phyloP scores from a whole-genome alignment of 495 filamentous ascomycete genomes.

The Aspergillus panamensis region DNA sequence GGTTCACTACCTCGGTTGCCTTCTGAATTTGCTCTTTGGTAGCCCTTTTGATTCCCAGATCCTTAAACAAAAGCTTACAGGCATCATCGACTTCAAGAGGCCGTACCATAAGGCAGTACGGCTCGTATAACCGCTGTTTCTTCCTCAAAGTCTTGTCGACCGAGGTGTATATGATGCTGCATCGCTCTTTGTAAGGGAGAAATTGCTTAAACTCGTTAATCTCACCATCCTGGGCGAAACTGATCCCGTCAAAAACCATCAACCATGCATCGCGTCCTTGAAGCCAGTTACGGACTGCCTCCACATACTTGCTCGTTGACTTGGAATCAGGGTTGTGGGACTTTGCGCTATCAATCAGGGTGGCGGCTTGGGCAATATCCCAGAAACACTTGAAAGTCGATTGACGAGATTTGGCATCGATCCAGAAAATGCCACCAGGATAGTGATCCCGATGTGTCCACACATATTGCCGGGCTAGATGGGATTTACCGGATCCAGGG shows the following conservation, averaged over 20 bases:
- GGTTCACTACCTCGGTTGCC: slow-evolving; percentile 62
- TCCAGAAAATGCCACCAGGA: slow-evolving; percentile 77
- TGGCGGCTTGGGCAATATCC: slow-evolving; percentile 68
- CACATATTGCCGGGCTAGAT: slow-evolving; percentile 78
- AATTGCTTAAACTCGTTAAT: slow-evolving; percentile 57
- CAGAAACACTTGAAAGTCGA: slow-evolving; percentile 67
- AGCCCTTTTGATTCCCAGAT: slow-evolving; percentile 49
- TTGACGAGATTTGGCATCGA: slow-evolving; percentile 62
- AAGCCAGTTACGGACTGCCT: slow-evolving; percentile 65
- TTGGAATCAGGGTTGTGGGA: slow-evolving; percentile 34
- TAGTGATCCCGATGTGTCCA: slow-evolving; percentile 63
- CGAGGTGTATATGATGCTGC: slow-evolving; percentile 75
- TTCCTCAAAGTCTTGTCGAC: slow-evolving; percentile 63
- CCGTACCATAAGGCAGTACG: slow-evolving; percentile 63
- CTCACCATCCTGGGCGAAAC: slow-evolving; percentile 58
- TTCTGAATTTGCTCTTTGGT: slow-evolving; percentile 55
- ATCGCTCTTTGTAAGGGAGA: slow-evolving; percentile 65
- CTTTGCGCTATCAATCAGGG: slow-evolving; percentile 44
- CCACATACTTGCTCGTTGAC: slow-evolving; percentile 53
- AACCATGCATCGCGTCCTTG: slow-evolving; percentile 69
- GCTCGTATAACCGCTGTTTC: slow-evolving; percentile 68
- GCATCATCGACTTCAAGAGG: slow-evolving; percentile 57
- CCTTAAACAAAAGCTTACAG: slow-evolving; percentile 55
- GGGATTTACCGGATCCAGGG: slow-evolving; percentile 77
- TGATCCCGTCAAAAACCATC: slow-evolving; percentile 71